Conservation (phyloP, 2,329 filamentous ascomycete genomes). For the Magnaporthiopsis poae region DNA sequence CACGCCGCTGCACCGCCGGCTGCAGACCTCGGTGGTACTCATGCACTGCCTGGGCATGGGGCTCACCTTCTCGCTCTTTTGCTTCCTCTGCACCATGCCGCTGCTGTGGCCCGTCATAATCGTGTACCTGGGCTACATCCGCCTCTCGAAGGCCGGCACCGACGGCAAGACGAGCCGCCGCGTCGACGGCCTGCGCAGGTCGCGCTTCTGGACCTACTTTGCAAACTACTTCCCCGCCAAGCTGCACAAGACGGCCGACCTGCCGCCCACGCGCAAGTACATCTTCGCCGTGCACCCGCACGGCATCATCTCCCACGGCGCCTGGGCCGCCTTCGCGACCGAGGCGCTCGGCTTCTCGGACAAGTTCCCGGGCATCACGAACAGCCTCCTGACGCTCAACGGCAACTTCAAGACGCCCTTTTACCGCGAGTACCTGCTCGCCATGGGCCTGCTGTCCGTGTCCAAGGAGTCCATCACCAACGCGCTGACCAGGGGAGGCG, state of each 20-base stretch:
- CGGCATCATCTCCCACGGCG: conserved; percentile 90
- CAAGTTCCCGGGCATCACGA: conserved; percentile 89
- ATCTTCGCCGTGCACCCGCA: conserved; percentile 97
- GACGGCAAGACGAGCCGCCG: conserved; percentile 68
- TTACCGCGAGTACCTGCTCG: conserved; percentile 87
- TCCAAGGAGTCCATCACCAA: conserved; percentile 89
- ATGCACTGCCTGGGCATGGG: conserved; percentile 63
- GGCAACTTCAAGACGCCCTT: conserved; percentile 89
- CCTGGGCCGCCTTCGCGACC: conserved; percentile 82
- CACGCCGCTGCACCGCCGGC: conserved; percentile 58
- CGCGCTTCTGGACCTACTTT: conserved; percentile 77
- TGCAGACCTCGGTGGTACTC: conserved; percentile 71
- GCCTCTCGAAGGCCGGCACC: conserved; percentile 67
- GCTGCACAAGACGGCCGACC: conserved; percentile 72
- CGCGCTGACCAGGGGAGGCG: conserved; percentile 67
- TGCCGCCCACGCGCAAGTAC: conserved; percentile 78
- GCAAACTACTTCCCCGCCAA: conserved; percentile 84
- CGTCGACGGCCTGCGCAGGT: conserved; percentile 61
- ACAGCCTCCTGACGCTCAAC: conserved; percentile 86
- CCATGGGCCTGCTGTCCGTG: conserved; percentile 78
- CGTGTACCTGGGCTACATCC: conserved; percentile 72
- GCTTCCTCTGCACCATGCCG: conserved; percentile 82
- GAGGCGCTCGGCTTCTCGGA: conserved; percentile 79
- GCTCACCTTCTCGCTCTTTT: conserved; percentile 68
- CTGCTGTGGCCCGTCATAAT: conserved; percentile 74